Evolutionary conservation across 2,329 filamentous ascomycete species (phyloP), one percentile per base, ranked within the genome.

Genomic region (Neopestalotiopsis sp.): DNA sequence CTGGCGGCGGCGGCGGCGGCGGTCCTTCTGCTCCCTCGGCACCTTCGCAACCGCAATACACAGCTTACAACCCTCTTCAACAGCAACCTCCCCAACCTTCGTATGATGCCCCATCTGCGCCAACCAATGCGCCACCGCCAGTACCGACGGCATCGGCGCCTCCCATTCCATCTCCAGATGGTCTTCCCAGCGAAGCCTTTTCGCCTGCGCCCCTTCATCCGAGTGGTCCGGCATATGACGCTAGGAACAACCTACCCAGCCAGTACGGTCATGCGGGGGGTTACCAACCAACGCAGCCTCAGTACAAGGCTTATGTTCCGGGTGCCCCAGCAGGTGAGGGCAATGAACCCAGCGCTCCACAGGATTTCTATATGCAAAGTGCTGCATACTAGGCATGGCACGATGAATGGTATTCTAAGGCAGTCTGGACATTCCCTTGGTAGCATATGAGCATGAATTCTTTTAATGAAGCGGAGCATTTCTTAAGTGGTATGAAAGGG

Each of bases 261-360:
- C 83, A 88, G 76, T 69, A 68, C 52, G 12, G 66, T 13, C 57
- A 69, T 24, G 20, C 17, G n/a, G 34, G 34, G 6, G 10, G 34
- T 10, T 38, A 7, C 34, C 45, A 52, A n/a, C 57, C 71, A 57
- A 38, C 69, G 20, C 81, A 83, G 73, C 82, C 82, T 52, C 87
- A 89, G 76, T 91, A 90, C 73, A 90, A 87, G 76, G 85, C 89
- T 0, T 91, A 91, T 69, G 84, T 86, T 2, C 88, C 88, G 3
- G 85, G 20, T 52, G 45, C 82, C 69, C 67, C 72, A 70, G 52
- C 75, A 38, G 78, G 75, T 34, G 78, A 38, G 52, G 66, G 40
- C 61, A 61, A 81, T 42, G 84, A 80, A 10, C 83, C 84, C 1
- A 86, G 83, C 69, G 86, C 84, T 4, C 86, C 86, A 4, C 83